Conservation (phyloP, 495 filamentous ascomycete genomes). For the Neurospora intermedia region DNA sequence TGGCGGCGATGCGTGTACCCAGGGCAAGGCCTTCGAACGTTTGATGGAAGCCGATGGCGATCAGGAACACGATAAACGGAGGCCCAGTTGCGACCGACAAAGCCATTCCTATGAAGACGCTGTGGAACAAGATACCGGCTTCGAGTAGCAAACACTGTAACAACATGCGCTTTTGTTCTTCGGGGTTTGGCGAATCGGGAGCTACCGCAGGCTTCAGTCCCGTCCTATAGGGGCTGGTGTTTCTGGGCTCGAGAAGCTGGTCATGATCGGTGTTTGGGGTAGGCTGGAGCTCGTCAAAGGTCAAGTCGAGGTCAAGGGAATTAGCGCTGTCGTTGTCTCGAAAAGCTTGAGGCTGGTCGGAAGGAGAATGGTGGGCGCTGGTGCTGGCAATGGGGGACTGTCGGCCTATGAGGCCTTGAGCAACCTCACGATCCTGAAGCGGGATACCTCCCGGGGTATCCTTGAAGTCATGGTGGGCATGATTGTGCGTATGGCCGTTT, state of each 20-base stretch:
- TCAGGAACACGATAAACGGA: conserved; percentile 66
- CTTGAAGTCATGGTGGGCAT: neutral
- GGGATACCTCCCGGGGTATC: neutral
- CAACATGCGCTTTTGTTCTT: conserved; percentile 49
- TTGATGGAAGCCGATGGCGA: conserved; percentile 76
- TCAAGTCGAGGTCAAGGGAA: conserved; percentile 37
- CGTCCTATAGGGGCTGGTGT: conserved; percentile 8
- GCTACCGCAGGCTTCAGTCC: conserved; percentile 10
- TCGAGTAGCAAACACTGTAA: conserved; percentile 74
- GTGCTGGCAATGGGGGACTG: neutral
- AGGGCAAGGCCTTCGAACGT: conserved; percentile 67
- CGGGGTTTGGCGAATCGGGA: conserved; percentile 17
- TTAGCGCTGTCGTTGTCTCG: conserved; percentile 22
- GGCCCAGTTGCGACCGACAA: conserved; percentile 72
- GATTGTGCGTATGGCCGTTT: conserved; percentile 18
- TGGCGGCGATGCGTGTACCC: conserved; percentile 59
- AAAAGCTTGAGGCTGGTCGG: conserved; percentile 1
- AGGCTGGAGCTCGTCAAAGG: conserved; percentile 42
- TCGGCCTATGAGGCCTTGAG: neutral
- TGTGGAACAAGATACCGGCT: conserved; percentile 79
- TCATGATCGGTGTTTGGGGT: conserved; percentile 12
- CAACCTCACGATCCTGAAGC: neutral
- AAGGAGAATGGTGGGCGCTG: neutral
- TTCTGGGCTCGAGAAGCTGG: conserved; percentile 11
- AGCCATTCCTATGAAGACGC: conserved; percentile 84